Conservation (phyloP, 495 filamentous ascomycete genomes). For the Ramalina peruviana region DNA sequence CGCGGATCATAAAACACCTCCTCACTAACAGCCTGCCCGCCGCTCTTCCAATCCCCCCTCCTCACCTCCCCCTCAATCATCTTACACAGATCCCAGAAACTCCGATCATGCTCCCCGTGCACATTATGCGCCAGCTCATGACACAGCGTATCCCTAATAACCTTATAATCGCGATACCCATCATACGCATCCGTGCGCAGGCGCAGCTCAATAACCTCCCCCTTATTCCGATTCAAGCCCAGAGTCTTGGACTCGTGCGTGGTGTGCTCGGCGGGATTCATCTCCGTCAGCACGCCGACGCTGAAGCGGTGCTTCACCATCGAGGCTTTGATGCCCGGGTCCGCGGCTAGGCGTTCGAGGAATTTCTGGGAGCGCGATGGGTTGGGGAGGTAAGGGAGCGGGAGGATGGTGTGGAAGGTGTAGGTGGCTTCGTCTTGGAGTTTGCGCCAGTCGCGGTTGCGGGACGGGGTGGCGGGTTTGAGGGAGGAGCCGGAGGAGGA, state of each 20-base stretch:
- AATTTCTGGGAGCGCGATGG: slow-evolving; percentile 53
- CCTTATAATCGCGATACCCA: slow-evolving; percentile 82
- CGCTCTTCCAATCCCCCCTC: slow-evolving; percentile 54
- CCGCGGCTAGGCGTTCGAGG: slow-evolving; percentile 61
- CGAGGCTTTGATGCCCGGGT: slow-evolving; percentile 69
- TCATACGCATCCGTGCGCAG: slow-evolving; percentile 87
- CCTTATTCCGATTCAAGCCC: slow-evolving; percentile 75
- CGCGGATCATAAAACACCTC: slow-evolving; percentile 58
- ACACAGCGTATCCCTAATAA: slow-evolving; percentile 80
- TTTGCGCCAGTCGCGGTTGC: slow-evolving; percentile 28
- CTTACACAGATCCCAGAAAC: slow-evolving; percentile 79
- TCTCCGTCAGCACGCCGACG: slow-evolving; percentile 84
- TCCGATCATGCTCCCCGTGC: slow-evolving; percentile 61
- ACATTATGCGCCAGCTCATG: slow-evolving; percentile 95
- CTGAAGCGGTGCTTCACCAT: slow-evolving; percentile 77
- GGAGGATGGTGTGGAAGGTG: slow-evolving; percentile 67
- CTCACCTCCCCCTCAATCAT: slow-evolving; percentile 83
- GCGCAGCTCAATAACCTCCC: slow-evolving; percentile 83
- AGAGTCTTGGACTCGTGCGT: slow-evolving; percentile 66
- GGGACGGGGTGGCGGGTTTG: slow-evolving; percentile 23
- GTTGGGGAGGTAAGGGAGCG: slow-evolving; percentile 66
- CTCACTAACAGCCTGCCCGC: slow-evolving; percentile 48
- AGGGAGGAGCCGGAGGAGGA: slow-evolving; percentile 25
- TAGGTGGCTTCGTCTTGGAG: slow-evolving; percentile 46
- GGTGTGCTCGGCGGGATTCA: slow-evolving; percentile 80